phyloP scores from a whole-genome alignment of 345 rosid genomes.

The Sonneratia caseolaris region DNA sequence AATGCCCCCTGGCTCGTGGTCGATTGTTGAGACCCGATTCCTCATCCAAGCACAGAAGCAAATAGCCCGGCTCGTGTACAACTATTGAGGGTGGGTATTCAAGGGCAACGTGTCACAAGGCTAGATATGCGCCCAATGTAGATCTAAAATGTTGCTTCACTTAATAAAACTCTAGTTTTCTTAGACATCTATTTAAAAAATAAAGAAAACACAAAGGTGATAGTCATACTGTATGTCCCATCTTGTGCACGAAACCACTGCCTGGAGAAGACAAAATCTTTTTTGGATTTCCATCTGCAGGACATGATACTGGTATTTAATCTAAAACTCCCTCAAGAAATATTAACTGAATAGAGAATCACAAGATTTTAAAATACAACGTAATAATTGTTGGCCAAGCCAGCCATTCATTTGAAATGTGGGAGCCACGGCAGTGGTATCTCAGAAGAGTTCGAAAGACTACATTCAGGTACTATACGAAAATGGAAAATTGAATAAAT shows the following conservation, averaged over 20 bases:
- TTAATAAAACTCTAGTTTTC: too few relatives aligned
- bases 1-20: too few relatives aligned
- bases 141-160: too few relatives aligned
- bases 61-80: too few relatives aligned
- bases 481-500: neutral
- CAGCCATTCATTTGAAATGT: neutral
- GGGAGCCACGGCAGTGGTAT: neutral
- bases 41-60: too few relatives aligned
- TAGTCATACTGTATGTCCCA: constrained; percentile 60
- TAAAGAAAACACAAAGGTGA: neutral
- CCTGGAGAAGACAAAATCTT: constrained; percentile 91
- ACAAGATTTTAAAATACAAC: neutral
- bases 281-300: constrained; percentile 82
- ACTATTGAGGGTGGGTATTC: too few relatives aligned
- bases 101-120: too few relatives aligned
- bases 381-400: too few relatives aligned
- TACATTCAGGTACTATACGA: neutral
- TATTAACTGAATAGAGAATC: neutral
- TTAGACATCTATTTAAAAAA: too few relatives aligned
- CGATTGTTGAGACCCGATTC: too few relatives aligned
- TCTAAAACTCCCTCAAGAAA: neutral
- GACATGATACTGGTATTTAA: constrained; percentile 7
- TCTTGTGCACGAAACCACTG: constrained; percentile 98
- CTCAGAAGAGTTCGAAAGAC: neutral
- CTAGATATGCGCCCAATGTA: too few relatives aligned